These are phyloP conservation scores for Fraxinus pennsylvanica DNA, from an alignment of 257 asterid species.

Conservation along the genomic window DNA sequence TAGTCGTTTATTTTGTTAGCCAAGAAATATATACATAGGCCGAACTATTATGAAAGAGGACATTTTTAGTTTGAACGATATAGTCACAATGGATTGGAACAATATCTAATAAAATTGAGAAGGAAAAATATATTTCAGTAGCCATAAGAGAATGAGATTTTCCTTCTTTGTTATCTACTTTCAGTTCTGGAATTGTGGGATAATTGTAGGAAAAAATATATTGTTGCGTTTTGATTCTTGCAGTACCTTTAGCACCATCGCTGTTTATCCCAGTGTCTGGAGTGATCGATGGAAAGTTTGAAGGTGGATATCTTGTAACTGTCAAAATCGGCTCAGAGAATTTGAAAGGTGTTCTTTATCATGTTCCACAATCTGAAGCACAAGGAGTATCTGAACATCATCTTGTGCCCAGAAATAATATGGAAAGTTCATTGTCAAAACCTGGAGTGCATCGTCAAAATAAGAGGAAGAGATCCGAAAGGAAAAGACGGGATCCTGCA, in stretches of 20 bases:
- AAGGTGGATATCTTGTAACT: conserved; percentile 79
- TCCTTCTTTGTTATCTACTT: neutral
- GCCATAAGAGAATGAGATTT: neutral
- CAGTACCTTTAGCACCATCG: conserved; percentile 35
- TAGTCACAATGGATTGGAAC: neutral
- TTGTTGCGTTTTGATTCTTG: neutral
- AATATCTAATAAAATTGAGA: neutral
- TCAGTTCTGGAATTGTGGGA: neutral
- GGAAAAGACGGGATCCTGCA: conserved; percentile 69
- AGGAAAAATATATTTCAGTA: neutral
- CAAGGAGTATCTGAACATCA: conserved; percentile 24
- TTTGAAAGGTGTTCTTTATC: conserved; percentile 78
- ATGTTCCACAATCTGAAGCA: conserved; percentile 32
- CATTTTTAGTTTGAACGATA: neutral
- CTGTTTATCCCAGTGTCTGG: conserved; percentile 54
- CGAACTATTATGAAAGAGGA: neutral
- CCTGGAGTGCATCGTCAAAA: conserved; percentile 45
- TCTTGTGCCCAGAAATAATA: neutral
- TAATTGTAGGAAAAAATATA: neutral
- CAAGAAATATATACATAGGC: neutral
- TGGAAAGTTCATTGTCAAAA: conserved; percentile 30
- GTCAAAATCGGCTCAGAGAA: conserved; percentile 70
- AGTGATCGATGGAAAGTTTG: conserved; percentile 85
- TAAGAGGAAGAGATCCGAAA: conserved; percentile 76
- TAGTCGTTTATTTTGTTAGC: neutral